A percentile compares a stretch with the other conserved stretches of the same genome.
Evolutionary conservation across 345 rosid species (phyloP).

Genomic region (Arabis hirsuta): DNA sequence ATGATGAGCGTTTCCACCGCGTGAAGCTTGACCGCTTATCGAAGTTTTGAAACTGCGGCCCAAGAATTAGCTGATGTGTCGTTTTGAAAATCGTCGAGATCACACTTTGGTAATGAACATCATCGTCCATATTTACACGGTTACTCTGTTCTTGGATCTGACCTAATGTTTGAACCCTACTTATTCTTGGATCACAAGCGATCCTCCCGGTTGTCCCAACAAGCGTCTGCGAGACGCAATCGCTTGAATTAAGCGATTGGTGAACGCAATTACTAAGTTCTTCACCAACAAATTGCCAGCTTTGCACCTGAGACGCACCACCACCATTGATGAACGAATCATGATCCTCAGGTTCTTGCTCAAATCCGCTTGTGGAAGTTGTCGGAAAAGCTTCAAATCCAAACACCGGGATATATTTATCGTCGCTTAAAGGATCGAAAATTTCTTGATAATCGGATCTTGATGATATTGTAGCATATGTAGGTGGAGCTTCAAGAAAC

Average conservation of each 20-base stretch:
- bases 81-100: slow-evolving; percentile 68
- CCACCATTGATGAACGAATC: slow-evolving; percentile 57
- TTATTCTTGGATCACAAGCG: slow-evolving; percentile 43
- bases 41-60: slow-evolving; percentile 52
- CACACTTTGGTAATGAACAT: slow-evolving; percentile 66
- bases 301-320: slow-evolving; percentile 71
- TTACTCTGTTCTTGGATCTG: slow-evolving; percentile 50
- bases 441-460: slow-evolving; percentile 46
- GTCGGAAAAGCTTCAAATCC: slow-evolving; percentile 48
- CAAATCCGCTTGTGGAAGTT: slow-evolving; percentile 55
- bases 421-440: slow-evolving; percentile 43
- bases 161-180: slow-evolving; percentile 42
- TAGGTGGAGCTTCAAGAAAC: slow-evolving; percentile 60
- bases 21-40: slow-evolving; percentile 64
- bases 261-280: slow-evolving; percentile 66
- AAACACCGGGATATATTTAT: slow-evolving; percentile 47
- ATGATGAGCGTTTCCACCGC: slow-evolving; percentile 58
- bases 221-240: slow-evolving; percentile 69
- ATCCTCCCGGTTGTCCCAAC: slow-evolving; percentile 51
- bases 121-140: slow-evolving; percentile 48
- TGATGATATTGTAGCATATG: slow-evolving; percentile 37
- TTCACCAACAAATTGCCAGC: slow-evolving; percentile 71
- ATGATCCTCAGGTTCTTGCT: slow-evolving; percentile 49
- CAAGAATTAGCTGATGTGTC: slow-evolving; percentile 60
- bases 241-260: slow-evolving; percentile 74